Evolutionary conservation across 768 basidiomycete species (phyloP).

Genomic region (Pleurotus pulmonarius): DNA sequence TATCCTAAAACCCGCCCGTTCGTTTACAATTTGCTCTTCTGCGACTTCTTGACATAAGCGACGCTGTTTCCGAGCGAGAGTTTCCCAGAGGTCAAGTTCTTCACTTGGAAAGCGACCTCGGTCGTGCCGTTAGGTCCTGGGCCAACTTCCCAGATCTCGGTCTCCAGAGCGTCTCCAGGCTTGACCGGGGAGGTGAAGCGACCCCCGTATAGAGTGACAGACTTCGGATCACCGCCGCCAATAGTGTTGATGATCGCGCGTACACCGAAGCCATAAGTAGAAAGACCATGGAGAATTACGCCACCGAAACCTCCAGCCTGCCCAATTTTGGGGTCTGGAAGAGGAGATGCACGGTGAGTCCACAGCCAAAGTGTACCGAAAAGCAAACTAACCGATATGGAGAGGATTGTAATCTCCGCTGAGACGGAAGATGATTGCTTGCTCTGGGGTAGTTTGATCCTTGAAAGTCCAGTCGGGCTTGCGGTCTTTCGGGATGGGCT

Average conservation of each 20-base stretch:
- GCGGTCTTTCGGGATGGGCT: constrained; percentile 56
- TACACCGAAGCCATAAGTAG: constrained; percentile 79
- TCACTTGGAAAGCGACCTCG: constrained; percentile 62
- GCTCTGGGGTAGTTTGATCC: constrained; percentile 61
- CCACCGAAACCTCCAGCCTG: constrained; percentile 74
- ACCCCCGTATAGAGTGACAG: constrained; percentile 65
- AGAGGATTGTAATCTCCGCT: constrained; percentile 80
- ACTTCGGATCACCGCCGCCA: constrained; percentile 55
- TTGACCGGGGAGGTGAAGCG: constrained; percentile 82
- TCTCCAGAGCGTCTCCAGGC: constrained; percentile 80
- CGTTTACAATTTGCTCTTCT: constrained; percentile 13
- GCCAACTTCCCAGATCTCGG: constrained; percentile 75
- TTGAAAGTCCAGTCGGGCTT: constrained; percentile 57
- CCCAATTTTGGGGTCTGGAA: constrained; percentile 70
- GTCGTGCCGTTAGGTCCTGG: constrained; percentile 53
- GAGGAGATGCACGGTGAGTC: not conserved
- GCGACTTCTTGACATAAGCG: constrained; percentile 4
- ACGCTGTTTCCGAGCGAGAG: constrained; percentile 21
- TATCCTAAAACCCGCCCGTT: not conserved
- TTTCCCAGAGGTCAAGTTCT: constrained; percentile 58
- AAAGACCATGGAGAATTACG: constrained; percentile 82
- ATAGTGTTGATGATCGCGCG: constrained; percentile 66
- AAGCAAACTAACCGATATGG: constrained; percentile 52
- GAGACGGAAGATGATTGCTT: constrained; percentile 69
- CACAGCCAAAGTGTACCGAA: not conserved